A percentile compares a stretch with the other conserved stretches of the same genome.
Evolutionary conservation across 78 protist species (phyloP).

Genomic region (Isochrysis galbana): DNA sequence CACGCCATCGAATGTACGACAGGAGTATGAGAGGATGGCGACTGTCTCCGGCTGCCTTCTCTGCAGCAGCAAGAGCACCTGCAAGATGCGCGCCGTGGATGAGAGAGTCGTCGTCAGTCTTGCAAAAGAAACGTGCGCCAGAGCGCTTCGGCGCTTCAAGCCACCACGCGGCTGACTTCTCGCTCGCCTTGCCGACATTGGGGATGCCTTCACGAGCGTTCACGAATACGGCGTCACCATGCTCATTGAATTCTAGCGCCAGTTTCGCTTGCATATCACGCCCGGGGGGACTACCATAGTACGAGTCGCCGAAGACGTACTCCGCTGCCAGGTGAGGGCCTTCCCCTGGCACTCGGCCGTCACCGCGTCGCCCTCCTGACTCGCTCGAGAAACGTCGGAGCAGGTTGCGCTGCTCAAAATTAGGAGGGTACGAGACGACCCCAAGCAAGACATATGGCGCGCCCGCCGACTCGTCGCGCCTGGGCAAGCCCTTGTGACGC

Average conservation of each 20-base stretch:
- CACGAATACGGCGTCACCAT: neutral
- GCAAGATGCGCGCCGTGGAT: neutral
- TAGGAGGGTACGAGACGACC: neutral
- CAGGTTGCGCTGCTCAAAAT: neutral
- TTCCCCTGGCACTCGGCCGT: neutral
- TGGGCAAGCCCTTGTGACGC: neutral
- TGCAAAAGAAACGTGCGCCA: neutral
- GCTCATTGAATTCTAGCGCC: neutral
- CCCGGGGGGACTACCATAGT: neutral
- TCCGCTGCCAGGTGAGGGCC: neutral
- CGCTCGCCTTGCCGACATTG: conserved; percentile 9
- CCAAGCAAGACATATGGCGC: neutral
- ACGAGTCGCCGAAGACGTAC: neutral
- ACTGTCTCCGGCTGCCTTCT: neutral
- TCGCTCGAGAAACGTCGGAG: neutral
- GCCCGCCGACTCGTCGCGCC: neutral
- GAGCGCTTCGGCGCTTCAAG: neutral
- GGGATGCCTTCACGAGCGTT: neutral
- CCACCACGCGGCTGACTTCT: conserved; percentile 23
- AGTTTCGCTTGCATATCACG: neutral
- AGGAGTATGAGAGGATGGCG: neutral
- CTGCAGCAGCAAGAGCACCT: neutral
- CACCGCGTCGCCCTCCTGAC: neutral
- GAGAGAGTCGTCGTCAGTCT: conserved; percentile 11
- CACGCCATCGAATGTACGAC: neutral